Evolutionary conservation across 2,329 filamentous ascomycete genomes (phyloP).

Genomic region (Aureobasidium leucospermi): DNA sequence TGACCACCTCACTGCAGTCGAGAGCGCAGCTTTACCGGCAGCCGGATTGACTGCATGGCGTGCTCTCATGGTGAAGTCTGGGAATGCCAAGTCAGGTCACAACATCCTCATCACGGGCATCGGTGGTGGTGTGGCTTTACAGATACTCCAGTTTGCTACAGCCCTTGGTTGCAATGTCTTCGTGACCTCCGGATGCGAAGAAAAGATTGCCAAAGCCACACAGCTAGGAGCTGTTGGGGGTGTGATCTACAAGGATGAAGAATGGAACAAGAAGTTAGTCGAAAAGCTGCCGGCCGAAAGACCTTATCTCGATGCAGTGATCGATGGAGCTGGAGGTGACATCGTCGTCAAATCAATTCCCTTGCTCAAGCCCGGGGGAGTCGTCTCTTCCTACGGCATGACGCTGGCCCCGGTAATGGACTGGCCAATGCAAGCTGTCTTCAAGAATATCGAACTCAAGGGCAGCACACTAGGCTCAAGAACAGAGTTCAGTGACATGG

Average conservation of each 20-base stretch:
- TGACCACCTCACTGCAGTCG: conserved; percentile 56
- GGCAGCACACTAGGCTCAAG: conserved; percentile 82
- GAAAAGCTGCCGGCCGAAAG: conserved; percentile 54
- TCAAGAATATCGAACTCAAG: conserved; percentile 73
- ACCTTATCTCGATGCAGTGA: conserved; percentile 65
- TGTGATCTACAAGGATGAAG: conserved; percentile 63
- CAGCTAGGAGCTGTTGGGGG: conserved; percentile 67
- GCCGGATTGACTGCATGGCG: conserved; percentile 79
- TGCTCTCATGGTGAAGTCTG: conserved; percentile 67
- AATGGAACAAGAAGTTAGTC: conserved; percentile 67
- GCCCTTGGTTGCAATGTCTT: conserved; percentile 64
- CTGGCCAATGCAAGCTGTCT: conserved; percentile 69
- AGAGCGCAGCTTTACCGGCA: conserved; percentile 72
- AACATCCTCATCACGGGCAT: conserved; percentile 81
- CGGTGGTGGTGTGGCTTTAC: conserved; percentile 77
- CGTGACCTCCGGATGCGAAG: conserved; percentile 63
- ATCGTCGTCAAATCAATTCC: conserved; percentile 57
- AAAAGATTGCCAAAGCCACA: conserved; percentile 63
- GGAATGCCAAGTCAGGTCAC: conserved; percentile 50
- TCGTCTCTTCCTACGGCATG: conserved; percentile 80
- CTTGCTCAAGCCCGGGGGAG: conserved; percentile 67
- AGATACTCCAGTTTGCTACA: conserved; percentile 69
- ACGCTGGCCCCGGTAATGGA: conserved; percentile 73
- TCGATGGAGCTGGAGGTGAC: conserved; percentile 80
- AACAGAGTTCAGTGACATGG: conserved; percentile 76